phyloP scores from a whole-genome alignment of 2,329 filamentous ascomycete species.

The Pseudonectria foliicola region DNA sequence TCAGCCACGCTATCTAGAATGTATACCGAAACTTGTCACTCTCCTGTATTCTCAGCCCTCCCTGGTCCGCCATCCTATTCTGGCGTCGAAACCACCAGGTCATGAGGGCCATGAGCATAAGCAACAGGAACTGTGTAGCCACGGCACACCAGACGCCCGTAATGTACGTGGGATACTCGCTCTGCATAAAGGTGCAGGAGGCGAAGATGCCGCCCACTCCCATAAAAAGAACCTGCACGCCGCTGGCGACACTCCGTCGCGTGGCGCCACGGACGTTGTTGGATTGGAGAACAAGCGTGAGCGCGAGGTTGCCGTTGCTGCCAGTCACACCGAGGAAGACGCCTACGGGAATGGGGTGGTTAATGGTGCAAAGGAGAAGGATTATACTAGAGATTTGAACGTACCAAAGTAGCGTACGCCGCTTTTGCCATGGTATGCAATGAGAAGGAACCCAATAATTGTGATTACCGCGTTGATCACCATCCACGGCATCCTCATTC shows the following conservation, averaged over 20 bases:
- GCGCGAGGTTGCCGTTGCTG: constrained; percentile 10
- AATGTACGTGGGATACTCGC: constrained; percentile 21
- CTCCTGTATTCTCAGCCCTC: constrained; percentile 9
- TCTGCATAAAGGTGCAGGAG: constrained; percentile 24
- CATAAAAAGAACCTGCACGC: constrained; percentile 25
- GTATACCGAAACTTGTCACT: constrained; percentile 9
- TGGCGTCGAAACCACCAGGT: constrained; percentile 8
- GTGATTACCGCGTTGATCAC: constrained; percentile 11
- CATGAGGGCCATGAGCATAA: constrained; percentile 7
- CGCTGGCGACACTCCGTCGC: constrained; percentile 21
- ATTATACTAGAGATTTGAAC: no score
- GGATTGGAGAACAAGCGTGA: constrained; percentile 13
- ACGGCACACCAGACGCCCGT: constrained; percentile 22
- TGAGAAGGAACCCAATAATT: constrained; percentile 7
- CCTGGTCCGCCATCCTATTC: constrained; percentile 7
- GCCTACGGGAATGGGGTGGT: background rate
- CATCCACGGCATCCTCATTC: constrained; percentile 24
- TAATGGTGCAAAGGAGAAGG: background rate
- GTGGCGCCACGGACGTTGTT: constrained; percentile 28
- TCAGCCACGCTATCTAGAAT: no score
- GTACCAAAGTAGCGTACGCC: constrained; percentile 23
- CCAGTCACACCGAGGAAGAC: constrained; percentile 12
- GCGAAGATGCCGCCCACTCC: constrained; percentile 25
- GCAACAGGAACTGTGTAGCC: constrained; percentile 14
- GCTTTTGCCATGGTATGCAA: constrained; percentile 13